A percentile compares a stretch with the other conserved stretches of the same genome.
Evolutionary conservation across 179 eudicot genomes (phyloP).

Genomic region (Carnegiea gigantea): DNA sequence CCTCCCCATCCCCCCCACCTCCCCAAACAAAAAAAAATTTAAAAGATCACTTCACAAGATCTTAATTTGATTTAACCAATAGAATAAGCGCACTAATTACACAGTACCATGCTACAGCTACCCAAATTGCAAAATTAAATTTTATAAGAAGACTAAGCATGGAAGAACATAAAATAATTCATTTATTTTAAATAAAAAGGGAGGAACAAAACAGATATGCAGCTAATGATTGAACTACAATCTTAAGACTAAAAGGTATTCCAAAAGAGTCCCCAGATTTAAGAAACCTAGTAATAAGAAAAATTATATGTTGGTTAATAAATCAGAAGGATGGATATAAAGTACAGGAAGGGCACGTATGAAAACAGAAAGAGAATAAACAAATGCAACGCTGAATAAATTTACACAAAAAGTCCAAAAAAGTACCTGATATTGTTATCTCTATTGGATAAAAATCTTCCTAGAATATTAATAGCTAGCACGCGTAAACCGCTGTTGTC

Average conservation of each 20-base stretch:
- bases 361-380: not conserved
- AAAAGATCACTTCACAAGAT: too few species aligned
- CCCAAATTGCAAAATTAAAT: too few species aligned
- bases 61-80: too few species aligned
- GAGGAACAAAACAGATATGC: not conserved
- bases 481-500: conserved; percentile 95
- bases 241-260: not conserved
- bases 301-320: not conserved
- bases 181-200: not conserved
- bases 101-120: too few species aligned
- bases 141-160: not conserved
- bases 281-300: too few species aligned
- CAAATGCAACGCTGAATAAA: not conserved
- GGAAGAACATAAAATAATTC: not conserved
- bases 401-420: not conserved
- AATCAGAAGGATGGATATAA: not conserved
- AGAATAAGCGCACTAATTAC: too few species aligned
- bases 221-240: not conserved
- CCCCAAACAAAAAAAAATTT: too few species aligned
- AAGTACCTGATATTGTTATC: conserved; percentile 93
- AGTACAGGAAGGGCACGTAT: too few species aligned
- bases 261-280: not conserved
- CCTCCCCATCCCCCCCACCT: too few species aligned
- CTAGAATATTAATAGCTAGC: conserved; percentile 94
- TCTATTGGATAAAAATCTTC: conserved; percentile 93